Conservation (phyloP, 441 rosid species). For the Raphanus hybrid region DNA sequence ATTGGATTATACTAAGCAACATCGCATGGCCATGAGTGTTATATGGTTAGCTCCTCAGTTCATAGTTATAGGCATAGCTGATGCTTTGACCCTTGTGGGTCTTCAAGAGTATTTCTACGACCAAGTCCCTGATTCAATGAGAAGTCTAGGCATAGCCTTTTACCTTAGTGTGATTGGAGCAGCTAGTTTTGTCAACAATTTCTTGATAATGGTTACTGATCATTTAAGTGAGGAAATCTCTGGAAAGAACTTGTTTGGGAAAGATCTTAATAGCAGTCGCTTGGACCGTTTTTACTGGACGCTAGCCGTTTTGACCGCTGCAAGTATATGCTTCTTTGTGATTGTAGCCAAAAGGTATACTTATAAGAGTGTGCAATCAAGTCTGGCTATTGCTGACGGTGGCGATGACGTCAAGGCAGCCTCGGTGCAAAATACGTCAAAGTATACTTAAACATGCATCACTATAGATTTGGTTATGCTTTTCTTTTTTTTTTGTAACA, state of each 20-base stretch:
- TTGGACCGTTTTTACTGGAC: conserved; percentile 66
- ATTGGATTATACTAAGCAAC: conserved; percentile 53
- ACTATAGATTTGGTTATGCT: too few relatives aligned
- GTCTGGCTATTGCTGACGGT: conserved; percentile 54
- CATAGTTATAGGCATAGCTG: conserved; percentile 57
- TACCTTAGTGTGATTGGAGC: too few relatives aligned
- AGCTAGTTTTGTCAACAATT: too few relatives aligned
- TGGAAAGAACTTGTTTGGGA: too few relatives aligned
- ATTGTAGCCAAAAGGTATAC: conserved; percentile 67
- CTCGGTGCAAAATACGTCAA: conserved; percentile 29
- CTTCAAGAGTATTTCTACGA: too few relatives aligned
- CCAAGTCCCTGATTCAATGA: too few relatives aligned
- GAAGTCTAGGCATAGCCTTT: too few relatives aligned
- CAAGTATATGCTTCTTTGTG: conserved; percentile 58
- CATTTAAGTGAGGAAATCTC: too few relatives aligned
- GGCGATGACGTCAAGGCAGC: conserved; percentile 42
- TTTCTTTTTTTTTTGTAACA: too few relatives aligned
- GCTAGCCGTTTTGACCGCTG: conserved; percentile 58
- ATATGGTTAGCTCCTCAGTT: conserved; percentile 83
- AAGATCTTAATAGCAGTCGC: too few relatives aligned
- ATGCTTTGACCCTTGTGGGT: too few relatives aligned
- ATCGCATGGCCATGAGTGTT: conserved; percentile 54
- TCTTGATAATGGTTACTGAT: too few relatives aligned
- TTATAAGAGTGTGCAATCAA: conserved; percentile 71
- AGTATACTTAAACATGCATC: conserved; percentile 14